Evolutionary conservation across 2,329 filamentous ascomycete genomes (phyloP).

Genomic region (Sporothrix inflata): DNA sequence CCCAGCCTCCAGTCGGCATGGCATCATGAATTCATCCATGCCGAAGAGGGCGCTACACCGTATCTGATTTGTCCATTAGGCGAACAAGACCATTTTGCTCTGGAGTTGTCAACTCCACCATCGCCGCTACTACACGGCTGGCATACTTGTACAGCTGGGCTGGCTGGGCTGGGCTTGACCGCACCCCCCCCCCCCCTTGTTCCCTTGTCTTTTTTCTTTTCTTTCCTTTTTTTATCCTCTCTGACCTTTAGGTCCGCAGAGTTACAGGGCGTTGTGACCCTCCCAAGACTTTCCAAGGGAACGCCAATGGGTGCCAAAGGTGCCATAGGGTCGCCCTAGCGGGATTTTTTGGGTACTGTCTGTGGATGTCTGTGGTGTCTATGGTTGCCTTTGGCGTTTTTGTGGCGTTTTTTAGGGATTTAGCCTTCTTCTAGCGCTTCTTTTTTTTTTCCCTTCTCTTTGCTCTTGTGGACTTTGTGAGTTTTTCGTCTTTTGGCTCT

Average conservation of each 20-base stretch:
- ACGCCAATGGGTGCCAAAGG: not conserved
- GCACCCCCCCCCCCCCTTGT: not conserved
- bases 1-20: slow-evolving; percentile 14
- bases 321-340: not conserved
- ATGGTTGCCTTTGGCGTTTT: not conserved
- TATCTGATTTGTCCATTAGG: slow-evolving; percentile 16
- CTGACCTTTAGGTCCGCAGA: not conserved
- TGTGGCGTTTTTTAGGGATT: not conserved
- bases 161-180: not conserved
- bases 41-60: not conserved
- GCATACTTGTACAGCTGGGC: not conserved
- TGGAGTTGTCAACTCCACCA: slow-evolving; percentile 10
- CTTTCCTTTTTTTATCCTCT: not conserved
- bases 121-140: not conserved
- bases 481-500: not conserved
- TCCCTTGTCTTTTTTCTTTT: not conserved
- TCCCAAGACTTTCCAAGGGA: not conserved
- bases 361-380: not conserved
- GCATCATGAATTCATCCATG: slow-evolving; percentile 16
- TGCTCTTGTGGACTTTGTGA: too few relatives aligned
- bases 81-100: not conserved
- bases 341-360: not conserved
- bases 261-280: not conserved
- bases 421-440: slow-evolving; percentile 4
- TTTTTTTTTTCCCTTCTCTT: not conserved